These are phyloP conservation scores for Chimonanthus salicifolius DNA, from an alignment of 164 flowering plant species.

Conservation along the genomic window DNA sequence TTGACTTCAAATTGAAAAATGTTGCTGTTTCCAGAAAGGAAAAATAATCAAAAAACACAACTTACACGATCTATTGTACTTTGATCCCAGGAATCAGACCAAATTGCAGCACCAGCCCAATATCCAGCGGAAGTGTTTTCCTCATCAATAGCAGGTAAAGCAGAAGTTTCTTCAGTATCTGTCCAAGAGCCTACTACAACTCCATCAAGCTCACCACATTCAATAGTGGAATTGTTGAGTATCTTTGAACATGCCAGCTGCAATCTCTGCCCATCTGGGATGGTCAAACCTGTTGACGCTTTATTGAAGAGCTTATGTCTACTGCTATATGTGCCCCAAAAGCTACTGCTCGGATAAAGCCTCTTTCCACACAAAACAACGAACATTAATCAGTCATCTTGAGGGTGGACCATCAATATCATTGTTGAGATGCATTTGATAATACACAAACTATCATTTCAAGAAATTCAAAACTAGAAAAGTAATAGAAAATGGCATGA, in stretches of 20 bases:
- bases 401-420: not conserved
- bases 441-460: not conserved
- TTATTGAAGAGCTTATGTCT: conserved; percentile 33
- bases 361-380: conserved; percentile 40
- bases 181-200: conserved; percentile 87
- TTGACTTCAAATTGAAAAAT: not conserved
- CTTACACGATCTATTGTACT: conserved; percentile 87
- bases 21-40: not conserved
- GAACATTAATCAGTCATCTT: conserved; percentile 21
- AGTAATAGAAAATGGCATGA: not conserved
- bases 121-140: conserved; percentile 52
- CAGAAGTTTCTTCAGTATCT: conserved; percentile 30
- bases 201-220: conserved; percentile 94
- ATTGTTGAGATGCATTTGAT: not conserved
- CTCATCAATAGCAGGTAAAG: conserved; percentile 37
- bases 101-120: conserved; percentile 91
- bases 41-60: conserved; percentile 3
- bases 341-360: conserved; percentile 85
- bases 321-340: conserved; percentile 59
- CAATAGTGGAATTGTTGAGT: conserved; percentile 32
- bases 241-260: conserved; percentile 31
- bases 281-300: conserved; percentile 22
- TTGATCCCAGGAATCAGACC: conserved; percentile 90
- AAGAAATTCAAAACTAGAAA: not conserved
- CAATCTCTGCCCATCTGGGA: conserved; percentile 28